These are phyloP conservation scores for Teratosphaeria epicoccoides DNA, from an alignment of 2,329 filamentous ascomycete species.

Conservation along the genomic window DNA sequence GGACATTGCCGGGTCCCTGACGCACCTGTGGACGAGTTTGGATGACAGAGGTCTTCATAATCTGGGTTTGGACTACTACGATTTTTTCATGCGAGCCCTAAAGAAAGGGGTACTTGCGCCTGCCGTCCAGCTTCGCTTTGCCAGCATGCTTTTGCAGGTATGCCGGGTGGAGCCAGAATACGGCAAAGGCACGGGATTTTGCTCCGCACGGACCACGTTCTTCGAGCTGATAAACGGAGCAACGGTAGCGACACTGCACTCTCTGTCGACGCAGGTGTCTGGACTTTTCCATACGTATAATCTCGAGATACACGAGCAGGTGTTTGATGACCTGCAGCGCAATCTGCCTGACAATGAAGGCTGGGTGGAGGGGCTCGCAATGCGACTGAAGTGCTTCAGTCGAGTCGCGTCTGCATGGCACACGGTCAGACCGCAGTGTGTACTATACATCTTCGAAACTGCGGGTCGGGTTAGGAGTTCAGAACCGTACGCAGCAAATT, in stretches of 20 bases:
- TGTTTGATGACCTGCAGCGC: conserved; percentile 74
- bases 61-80: conserved; percentile 64
- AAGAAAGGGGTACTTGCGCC: conserved; percentile 60
- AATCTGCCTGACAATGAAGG: conserved; percentile 64
- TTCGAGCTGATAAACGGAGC: conserved; percentile 60
- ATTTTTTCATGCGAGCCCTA: conserved; percentile 59
- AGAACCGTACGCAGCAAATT: conserved; percentile 59
- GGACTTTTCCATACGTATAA: conserved; percentile 70
- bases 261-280: conserved; percentile 58
- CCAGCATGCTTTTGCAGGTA: conserved; percentile 58
- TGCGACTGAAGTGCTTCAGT: conserved; percentile 66
- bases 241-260: conserved; percentile 62
- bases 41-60: conserved; percentile 50
- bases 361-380: conserved; percentile 70
- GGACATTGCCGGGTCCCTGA: conserved; percentile 55
- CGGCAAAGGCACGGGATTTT: conserved; percentile 45
- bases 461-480: conserved; percentile 58
- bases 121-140: conserved; percentile 55
- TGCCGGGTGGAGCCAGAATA: conserved; percentile 59
- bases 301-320: conserved; percentile 69
- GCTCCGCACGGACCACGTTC: conserved; percentile 59
- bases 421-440: conserved; percentile 72
- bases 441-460: conserved; percentile 91
- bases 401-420: conserved; percentile 74
- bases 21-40: conserved; percentile 50